phyloP scores from a whole-genome alignment of 1,284 basidiomycete species.

The Puccinia hordei region DNA sequence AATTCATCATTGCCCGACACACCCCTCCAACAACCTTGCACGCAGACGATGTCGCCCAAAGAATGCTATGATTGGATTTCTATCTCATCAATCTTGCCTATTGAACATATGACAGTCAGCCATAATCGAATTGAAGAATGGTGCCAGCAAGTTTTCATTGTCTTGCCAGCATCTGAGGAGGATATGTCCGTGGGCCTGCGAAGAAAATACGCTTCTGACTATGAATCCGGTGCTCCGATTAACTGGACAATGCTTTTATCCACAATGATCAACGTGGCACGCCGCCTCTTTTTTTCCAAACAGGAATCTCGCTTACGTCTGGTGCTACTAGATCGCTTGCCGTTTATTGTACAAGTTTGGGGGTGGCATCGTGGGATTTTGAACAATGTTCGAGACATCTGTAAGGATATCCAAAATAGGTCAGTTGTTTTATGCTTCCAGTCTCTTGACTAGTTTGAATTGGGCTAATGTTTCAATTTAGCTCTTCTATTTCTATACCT shows the following conservation, averaged over 20 bases:
- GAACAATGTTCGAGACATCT: slow-evolving; percentile 20
- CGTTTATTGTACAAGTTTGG: slow-evolving; percentile 37
- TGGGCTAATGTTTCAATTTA: not conserved
- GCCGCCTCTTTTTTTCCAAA: not conserved
- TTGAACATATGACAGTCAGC: slow-evolving; percentile 8
- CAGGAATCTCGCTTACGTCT: not conserved
- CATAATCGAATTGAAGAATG: slow-evolving; percentile 4
- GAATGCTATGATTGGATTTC: slow-evolving; percentile 48
- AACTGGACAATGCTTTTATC: slow-evolving; percentile 41
- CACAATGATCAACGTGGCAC: slow-evolving; percentile 9
- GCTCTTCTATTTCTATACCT: slow-evolving; percentile 3
- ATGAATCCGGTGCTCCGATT: slow-evolving; percentile 31
- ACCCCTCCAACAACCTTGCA: not conserved
- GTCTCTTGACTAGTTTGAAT: not conserved
- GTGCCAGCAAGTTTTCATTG: slow-evolving; percentile 10
- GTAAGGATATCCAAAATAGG: slow-evolving; percentile 21
- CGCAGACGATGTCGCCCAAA: slow-evolving; percentile 9
- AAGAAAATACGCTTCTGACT: slow-evolving; percentile 40
- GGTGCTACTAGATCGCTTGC: slow-evolving; percentile 18
- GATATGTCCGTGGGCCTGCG: slow-evolving; percentile 5
- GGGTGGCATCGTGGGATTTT: slow-evolving; percentile 50
- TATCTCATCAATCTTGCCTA: slow-evolving; percentile 7
- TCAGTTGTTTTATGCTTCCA: not conserved
- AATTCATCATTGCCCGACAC: slow-evolving; percentile 1
- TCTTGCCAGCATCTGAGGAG: not conserved